phyloP scores from a whole-genome alignment of 164 flowering plant genomes.

The Magnolia kwangsiensis region DNA sequence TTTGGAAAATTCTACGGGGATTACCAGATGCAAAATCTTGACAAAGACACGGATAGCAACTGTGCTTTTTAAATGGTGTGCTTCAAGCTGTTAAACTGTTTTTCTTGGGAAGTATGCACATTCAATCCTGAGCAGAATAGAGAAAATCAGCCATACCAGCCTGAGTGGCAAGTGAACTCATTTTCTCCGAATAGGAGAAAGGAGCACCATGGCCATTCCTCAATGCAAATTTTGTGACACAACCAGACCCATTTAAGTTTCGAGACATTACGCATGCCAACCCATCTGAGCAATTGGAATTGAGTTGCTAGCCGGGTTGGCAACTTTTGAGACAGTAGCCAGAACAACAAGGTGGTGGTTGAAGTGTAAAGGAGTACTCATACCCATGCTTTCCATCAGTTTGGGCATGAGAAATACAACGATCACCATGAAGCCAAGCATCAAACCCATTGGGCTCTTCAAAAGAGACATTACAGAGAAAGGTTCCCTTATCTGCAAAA shows the following conservation, averaged over 20 bases:
- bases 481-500: constrained; percentile 81
- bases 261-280: neutral
- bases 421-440: constrained; percentile 92
- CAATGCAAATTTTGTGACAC: neutral
- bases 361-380: neutral
- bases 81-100: too few species aligned
- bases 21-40: neutral
- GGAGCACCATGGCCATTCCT: too few species aligned
- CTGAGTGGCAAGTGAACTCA: neutral
- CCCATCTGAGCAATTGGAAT: neutral
- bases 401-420: constrained; percentile 94
- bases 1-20: neutral
- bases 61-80: too few species aligned
- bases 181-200: neutral
- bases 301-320: too few species aligned
- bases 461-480: constrained; percentile 69
- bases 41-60: neutral
- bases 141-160: neutral
- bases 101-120: too few species aligned
- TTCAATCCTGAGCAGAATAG: neutral
- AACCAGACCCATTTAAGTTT: neutral
- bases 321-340: too few species aligned
- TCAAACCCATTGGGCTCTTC: constrained; percentile 99
- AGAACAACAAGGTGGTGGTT: too few species aligned
- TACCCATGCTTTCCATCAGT: constrained; percentile 86